Base-by-base conservation (phyloP, 2,329 filamentous ascomycete species). In the Teratosphaeriaceae sp. region DNA sequence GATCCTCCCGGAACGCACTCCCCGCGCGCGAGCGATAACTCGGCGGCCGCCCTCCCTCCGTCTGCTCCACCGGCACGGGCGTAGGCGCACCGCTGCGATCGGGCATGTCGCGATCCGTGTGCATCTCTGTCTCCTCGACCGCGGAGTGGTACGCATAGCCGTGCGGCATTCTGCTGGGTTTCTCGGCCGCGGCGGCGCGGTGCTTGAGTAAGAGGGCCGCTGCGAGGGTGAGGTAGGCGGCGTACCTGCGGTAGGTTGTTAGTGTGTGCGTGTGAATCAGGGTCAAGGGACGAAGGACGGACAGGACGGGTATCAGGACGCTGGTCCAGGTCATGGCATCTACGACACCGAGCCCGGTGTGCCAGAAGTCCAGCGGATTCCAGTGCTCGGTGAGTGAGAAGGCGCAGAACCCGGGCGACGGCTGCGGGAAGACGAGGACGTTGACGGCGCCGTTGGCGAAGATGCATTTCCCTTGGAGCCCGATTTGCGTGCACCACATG, bases 201-300 rank as follows among this genome's bases (percentile, higher is more conserved):
- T 43, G 24, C 26, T 36, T 6, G 22, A 43, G 5, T 16, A 42
- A n/a, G 11, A 41, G 13, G 11, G 23, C 3, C n/a, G 16, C 9
- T 8, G 40, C 34, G 13, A 47, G n/a, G 23, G 27, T 18, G n/a
- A 47, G 29, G 36, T 43, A 31, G 11, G 22, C 22, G 23, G 40
- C 7, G 20, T 43, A 47, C 9, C 40, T 47, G 13, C 6, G 2
- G 13, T 15, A 6, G 8, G 12, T n/a, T 37, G 31, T 16, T 30
- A 34, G 12, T 11, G 3, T 21, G 18, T 29, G 22, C 19, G 19
- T 22, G 15, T 9, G 9, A 19, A 18, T 22, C 19, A 24, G 15
- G 6, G 19, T 5, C 12, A 12, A 15, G n/a, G 23, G 11, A n/a
- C n/a, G n/a, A n/a, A n/a, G 11, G 38, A 27, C 34, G 3, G 34